These are phyloP conservation scores for Cryptosporidium ubiquitum DNA, from an alignment of 169 alveolate species.

Conservation along the genomic window DNA sequence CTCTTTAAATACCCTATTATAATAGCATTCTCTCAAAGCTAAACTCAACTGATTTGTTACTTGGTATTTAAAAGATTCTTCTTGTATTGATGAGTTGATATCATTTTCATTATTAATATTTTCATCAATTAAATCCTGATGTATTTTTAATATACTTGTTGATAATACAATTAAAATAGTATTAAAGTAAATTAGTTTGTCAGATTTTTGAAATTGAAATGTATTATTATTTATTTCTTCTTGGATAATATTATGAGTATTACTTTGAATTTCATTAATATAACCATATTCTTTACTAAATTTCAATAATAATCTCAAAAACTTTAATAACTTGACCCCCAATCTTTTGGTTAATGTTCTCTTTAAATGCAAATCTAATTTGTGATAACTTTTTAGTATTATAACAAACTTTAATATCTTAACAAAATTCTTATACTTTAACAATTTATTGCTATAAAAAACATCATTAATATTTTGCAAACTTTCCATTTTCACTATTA, in stretches of 20 bases:
- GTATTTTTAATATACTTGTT: background rate
- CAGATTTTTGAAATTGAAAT: background rate
- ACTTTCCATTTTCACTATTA: background rate
- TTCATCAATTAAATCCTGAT: constrained; percentile 19
- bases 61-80: background rate
- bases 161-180: constrained; percentile 12
- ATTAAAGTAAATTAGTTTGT: background rate
- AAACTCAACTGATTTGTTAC: background rate
- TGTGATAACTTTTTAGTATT: background rate
- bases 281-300: background rate
- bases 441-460: too few species aligned
- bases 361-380: background rate
- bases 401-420: constrained; percentile 19
- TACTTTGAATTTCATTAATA: background rate
- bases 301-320: background rate
- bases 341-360: background rate
- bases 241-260: background rate
- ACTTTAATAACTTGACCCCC: background rate
- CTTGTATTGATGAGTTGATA: background rate
- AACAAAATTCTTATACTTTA: background rate
- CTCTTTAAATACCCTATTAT: background rate
- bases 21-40: background rate
- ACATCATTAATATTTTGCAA: background rate
- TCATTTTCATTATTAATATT: background rate
- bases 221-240: background rate